These are phyloP conservation scores for Aspergillus niger DNA, from an alignment of 2,329 filamentous ascomycete species.

Conservation along the genomic window DNA sequence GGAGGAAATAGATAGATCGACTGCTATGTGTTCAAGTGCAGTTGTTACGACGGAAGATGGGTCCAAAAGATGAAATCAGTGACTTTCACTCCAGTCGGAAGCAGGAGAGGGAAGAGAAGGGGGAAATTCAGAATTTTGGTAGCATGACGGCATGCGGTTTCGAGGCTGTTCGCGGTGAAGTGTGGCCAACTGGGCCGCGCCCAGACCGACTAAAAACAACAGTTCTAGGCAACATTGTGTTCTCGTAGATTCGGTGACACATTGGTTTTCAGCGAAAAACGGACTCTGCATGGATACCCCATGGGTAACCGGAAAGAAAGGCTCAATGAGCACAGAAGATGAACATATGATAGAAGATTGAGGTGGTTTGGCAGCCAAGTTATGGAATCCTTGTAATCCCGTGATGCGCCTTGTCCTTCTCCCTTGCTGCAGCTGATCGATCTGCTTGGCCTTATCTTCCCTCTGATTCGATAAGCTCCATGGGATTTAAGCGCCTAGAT, in stretches of 20 bases:
- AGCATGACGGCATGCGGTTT: slow-evolving; percentile 13
- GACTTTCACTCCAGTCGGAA: neutral
- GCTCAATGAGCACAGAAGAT: neutral
- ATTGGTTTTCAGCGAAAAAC: neutral
- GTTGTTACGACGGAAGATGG: neutral
- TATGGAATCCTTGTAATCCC: neutral
- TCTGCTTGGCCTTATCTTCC: neutral
- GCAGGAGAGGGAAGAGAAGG: neutral
- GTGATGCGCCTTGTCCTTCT: neutral
- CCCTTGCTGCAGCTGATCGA: neutral
- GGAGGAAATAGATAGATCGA: slow-evolving; percentile 1
- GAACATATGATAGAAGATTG: neutral
- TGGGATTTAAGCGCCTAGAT: neutral
- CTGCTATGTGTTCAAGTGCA: neutral
- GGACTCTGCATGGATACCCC: neutral
- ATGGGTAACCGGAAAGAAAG: neutral
- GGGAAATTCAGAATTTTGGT: neutral
- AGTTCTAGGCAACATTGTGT: neutral
- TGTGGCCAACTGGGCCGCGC: slow-evolving; percentile 4
- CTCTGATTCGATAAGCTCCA: neutral
- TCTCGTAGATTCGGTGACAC: neutral
- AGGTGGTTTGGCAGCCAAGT: neutral
- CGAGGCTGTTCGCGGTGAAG: slow-evolving; percentile 1
- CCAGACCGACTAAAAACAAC: neutral
- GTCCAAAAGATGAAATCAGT: neutral